These are phyloP conservation scores for Rhodamnia argentea DNA, from an alignment of 345 rosid genomes.

Conservation along the genomic window DNA sequence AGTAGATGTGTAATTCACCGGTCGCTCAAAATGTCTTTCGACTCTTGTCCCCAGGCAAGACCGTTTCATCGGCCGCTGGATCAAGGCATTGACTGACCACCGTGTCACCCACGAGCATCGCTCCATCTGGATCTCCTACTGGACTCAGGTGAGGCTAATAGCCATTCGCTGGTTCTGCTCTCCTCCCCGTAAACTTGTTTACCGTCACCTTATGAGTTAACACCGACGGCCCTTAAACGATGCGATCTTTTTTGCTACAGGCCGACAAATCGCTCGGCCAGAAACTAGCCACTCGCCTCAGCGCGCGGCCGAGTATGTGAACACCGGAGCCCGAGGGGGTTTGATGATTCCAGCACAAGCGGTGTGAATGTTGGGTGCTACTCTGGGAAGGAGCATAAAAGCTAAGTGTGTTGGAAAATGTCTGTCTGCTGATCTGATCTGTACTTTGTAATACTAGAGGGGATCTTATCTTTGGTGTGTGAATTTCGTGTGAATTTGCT, in stretches of 20 bases:
- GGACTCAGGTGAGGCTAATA: slow-evolving; percentile 50
- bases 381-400: not conserved
- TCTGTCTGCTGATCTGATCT: not conserved
- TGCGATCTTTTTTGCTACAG: not conserved
- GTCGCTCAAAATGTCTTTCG: not conserved
- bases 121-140: slow-evolving; percentile 81
- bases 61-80: slow-evolving; percentile 60
- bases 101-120: slow-evolving; percentile 84
- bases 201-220: not conserved
- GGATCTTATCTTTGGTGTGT: not conserved
- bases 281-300: slow-evolving; percentile 11
- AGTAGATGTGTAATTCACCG: not conserved
- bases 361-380: not conserved
- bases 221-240: not conserved
- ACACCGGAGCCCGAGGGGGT: not conserved
- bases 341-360: not conserved
- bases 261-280: slow-evolving; percentile 14
- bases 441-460: not conserved
- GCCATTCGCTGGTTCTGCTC: not conserved
- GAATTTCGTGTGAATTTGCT: no score
- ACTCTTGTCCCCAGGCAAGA: slow-evolving; percentile 55
- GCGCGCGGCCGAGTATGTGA: slow-evolving; percentile 3
- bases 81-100: slow-evolving; percentile 65
- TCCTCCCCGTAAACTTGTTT: not conserved
- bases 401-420: not conserved